phyloP scores from a whole-genome alignment of 139 green algal species.

The Tetraselmis striata region DNA sequence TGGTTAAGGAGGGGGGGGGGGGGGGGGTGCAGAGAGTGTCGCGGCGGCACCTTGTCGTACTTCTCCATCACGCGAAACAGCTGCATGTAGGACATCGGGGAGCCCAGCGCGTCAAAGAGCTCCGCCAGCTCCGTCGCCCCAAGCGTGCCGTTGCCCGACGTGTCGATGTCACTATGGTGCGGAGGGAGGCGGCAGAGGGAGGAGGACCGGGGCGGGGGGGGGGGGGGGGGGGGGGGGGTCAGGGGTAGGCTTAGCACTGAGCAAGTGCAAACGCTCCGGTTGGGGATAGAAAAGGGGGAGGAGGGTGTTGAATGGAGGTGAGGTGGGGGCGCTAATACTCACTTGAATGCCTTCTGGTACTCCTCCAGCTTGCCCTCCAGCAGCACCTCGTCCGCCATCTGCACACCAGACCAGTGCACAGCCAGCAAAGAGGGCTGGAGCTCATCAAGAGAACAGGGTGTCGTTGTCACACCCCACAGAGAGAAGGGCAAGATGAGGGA shows the following conservation, averaged over 20 bases:
- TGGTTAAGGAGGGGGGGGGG: not conserved
- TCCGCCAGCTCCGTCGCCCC: constrained; percentile 22
- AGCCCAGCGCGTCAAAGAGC: constrained; percentile 1
- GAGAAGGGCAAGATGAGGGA: not conserved
- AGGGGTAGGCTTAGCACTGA: too few relatives aligned
- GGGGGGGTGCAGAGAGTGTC: not conserved
- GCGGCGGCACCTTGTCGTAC: constrained; percentile 48
- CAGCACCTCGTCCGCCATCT: constrained; percentile 56
- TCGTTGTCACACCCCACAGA: too few relatives aligned
- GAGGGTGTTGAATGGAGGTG: too few relatives aligned
- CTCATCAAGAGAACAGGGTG: too few relatives aligned
- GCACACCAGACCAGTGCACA: constrained; percentile 1
- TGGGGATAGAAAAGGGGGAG: not conserved
- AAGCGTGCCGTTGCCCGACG: constrained; percentile 34
- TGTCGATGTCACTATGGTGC: constrained; percentile 31
- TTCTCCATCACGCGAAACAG: constrained; percentile 30
- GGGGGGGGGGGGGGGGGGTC: too few relatives aligned
- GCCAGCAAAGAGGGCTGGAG: not conserved
- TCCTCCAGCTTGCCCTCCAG: constrained; percentile 64
- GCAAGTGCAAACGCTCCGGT: too few relatives aligned
- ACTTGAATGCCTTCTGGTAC: constrained; percentile 61
- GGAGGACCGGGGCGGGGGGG: too few relatives aligned
- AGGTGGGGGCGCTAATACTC: constrained; percentile 7
- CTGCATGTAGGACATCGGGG: not conserved
- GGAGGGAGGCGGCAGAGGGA: too few relatives aligned